These are phyloP conservation scores for Atalantia buxifolia DNA, from an alignment of 345 rosid species.

Conservation along the genomic window DNA sequence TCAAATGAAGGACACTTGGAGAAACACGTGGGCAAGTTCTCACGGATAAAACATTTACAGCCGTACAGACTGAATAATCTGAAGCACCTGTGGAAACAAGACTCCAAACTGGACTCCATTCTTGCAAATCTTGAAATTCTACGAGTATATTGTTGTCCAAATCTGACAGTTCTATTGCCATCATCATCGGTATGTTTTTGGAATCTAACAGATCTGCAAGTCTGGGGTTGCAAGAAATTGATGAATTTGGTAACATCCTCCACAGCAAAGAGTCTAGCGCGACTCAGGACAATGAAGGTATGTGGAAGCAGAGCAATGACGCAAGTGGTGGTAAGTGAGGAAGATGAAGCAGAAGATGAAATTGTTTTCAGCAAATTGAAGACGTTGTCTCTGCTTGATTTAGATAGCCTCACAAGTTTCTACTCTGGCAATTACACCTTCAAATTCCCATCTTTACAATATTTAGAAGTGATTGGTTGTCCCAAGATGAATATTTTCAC, in stretches of 20 bases:
- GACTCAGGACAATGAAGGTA: neutral
- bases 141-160: neutral
- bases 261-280: constrained; percentile 6
- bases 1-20: neutral
- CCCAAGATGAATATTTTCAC: no score
- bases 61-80: neutral
- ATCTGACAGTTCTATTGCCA: neutral
- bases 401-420: neutral
- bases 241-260: constrained; percentile 1
- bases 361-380: neutral
- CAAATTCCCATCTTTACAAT: neutral
- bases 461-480: no score
- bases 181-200: neutral
- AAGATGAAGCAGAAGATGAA: neutral
- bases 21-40: neutral
- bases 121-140: neutral
- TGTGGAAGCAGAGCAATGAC: neutral
- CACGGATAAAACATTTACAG: neutral
- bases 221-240: neutral
- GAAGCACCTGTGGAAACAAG: constrained; percentile 7
- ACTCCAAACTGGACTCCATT: neutral
- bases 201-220: neutral
- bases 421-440: neutral
- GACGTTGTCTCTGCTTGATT: neutral
- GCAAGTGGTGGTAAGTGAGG: neutral